A percentile compares a stretch with the other conserved stretches of the same genome.
phyloP scores from a whole-genome alignment of 1,139 yeast genomes.

The Yamadazyma mexicana region DNA sequence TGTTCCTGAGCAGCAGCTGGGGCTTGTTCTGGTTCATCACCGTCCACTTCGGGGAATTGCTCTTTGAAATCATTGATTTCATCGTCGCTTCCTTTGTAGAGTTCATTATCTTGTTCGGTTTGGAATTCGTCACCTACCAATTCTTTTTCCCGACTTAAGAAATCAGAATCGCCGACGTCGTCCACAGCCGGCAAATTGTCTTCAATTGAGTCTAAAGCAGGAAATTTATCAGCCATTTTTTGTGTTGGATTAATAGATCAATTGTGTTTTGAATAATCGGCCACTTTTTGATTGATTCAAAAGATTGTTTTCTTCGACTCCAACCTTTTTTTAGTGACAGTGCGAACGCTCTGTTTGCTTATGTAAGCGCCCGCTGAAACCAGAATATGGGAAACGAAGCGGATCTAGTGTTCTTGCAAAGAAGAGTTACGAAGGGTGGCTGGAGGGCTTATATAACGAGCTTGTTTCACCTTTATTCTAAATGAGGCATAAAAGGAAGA shows the following conservation, averaged over 20 bases:
- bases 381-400: no score
- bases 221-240: conserved; percentile 82
- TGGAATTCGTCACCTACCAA: conserved; percentile 79
- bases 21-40: conserved; percentile 20
- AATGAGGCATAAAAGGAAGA: no score
- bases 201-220: conserved; percentile 65
- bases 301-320: background rate
- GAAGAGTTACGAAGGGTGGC: no score
- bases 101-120: conserved; percentile 62
- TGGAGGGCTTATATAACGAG: no score
- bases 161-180: conserved; percentile 50
- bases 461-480: no score
- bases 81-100: conserved; percentile 55
- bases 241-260: background rate
- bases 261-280: background rate
- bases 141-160: conserved; percentile 82
- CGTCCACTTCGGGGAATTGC: conserved; percentile 65
- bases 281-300: background rate
- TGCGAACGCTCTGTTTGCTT: background rate
- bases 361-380: background rate
- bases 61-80: conserved; percentile 67
- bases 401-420: no score
- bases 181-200: conserved; percentile 34
- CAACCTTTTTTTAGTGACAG: background rate
- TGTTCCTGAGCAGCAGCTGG: conserved; percentile 23